These are phyloP conservation scores for Amanita pallidorosea DNA, from an alignment of 768 basidiomycete species.

Conservation along the genomic window DNA sequence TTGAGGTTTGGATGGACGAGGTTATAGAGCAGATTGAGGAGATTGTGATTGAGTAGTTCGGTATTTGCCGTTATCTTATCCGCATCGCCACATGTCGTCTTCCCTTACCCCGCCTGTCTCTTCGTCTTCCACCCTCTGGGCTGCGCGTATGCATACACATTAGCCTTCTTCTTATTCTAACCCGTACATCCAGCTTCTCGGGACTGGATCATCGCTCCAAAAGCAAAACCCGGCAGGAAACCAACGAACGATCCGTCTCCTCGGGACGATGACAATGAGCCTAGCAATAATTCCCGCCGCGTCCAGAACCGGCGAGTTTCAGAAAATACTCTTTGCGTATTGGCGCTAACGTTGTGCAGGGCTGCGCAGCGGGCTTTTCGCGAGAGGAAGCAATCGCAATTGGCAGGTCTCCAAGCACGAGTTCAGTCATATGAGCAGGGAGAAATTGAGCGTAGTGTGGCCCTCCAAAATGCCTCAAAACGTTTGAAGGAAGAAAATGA, in stretches of 20 bases:
- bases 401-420: slow-evolving; percentile 79
- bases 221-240: slow-evolving; percentile 81
- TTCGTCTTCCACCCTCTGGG: slow-evolving; percentile 59
- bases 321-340: slow-evolving; percentile 3
- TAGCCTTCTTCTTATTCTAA: background rate
- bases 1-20: slow-evolving; percentile 91
- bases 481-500: slow-evolving; percentile 84
- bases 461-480: slow-evolving; percentile 74
- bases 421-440: slow-evolving; percentile 81
- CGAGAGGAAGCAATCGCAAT: slow-evolving; percentile 81
- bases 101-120: slow-evolving; percentile 14
- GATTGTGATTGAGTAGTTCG: slow-evolving; percentile 45
- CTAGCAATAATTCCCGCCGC: slow-evolving; percentile 53
- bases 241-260: slow-evolving; percentile 59
- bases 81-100: slow-evolving; percentile 8
- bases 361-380: slow-evolving; percentile 86
- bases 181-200: slow-evolving; percentile 50
- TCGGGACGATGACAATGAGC: slow-evolving; percentile 32
- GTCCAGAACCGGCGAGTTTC: slow-evolving; percentile 57
- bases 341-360: slow-evolving; percentile 25
- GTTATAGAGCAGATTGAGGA: slow-evolving; percentile 90
- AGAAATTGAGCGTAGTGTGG: slow-evolving; percentile 82
- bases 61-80: slow-evolving; percentile 37
- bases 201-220: slow-evolving; percentile 82
- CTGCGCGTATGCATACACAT: slow-evolving; percentile 41